Conservation (phyloP, 495 filamentous ascomycete species). For the Aspergillus campestris region DNA sequence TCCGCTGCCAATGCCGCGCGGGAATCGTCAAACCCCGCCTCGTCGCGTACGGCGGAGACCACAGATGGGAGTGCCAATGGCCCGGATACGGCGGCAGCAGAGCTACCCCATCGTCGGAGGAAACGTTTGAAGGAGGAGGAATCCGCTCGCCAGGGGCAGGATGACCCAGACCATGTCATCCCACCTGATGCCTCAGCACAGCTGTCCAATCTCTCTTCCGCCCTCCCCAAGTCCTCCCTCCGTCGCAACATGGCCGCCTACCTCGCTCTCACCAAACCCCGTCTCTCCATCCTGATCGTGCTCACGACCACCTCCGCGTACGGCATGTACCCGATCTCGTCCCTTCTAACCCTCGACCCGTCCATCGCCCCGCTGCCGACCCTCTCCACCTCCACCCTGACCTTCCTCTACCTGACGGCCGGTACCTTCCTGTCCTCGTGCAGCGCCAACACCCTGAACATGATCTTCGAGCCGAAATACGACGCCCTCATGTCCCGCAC, state of each 20-base stretch:
- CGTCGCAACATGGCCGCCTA: conserved; percentile 73
- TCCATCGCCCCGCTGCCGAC: conserved; percentile 68
- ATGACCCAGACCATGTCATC: conserved; percentile 32
- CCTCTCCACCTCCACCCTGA: conserved; percentile 78
- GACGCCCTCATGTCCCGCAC: conserved; percentile 92
- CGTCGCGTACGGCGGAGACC: too few relatives aligned
- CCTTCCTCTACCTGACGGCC: conserved; percentile 81
- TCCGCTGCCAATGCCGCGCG: conserved; percentile 7
- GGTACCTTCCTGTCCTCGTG: conserved; percentile 82
- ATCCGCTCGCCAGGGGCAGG: conserved; percentile 7
- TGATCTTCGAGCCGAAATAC: conserved; percentile 86
- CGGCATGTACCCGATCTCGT: conserved; percentile 77
- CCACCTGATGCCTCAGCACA: conserved; percentile 79
- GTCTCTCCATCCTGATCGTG: conserved; percentile 84
- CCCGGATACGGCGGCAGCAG: conserved; percentile 16
- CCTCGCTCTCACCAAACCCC: conserved; percentile 88
- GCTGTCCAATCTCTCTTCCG: conserved; percentile 63
- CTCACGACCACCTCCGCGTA: conserved; percentile 89
- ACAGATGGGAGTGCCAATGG: conserved; percentile 2
- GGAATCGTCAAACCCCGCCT: background rate
- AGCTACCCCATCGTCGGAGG: conserved; percentile 43
- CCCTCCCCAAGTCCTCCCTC: conserved; percentile 59
- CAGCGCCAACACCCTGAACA: conserved; percentile 90
- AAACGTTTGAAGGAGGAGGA: conserved; percentile 40
- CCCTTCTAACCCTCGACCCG: conserved; percentile 43